Evolutionary conservation across 2,329 filamentous ascomycete species (phyloP).

Genomic region (Cordyceps cateniannulata): DNA sequence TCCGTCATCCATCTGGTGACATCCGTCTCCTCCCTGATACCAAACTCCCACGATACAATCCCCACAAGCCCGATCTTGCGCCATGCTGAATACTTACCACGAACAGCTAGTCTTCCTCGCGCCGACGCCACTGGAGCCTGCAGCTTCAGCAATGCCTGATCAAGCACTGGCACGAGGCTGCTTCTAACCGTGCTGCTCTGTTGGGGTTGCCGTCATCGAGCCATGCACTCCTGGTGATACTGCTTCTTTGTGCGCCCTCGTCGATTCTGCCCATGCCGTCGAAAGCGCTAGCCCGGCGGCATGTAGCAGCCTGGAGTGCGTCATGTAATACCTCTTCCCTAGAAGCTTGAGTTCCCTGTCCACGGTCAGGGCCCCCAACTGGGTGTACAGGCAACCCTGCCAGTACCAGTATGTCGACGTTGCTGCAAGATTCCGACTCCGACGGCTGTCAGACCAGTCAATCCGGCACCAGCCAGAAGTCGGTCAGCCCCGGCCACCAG

Average conservation of each 20-base stretch:
- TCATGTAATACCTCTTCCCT: background rate
- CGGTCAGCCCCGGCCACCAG: background rate
- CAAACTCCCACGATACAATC: background rate
- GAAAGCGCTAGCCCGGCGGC: background rate
- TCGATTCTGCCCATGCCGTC: background rate
- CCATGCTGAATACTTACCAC: background rate
- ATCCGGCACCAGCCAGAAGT: background rate
- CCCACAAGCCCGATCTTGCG: constrained; percentile 8
- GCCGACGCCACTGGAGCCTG: background rate
- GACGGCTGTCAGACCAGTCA: background rate
- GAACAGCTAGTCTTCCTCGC: background rate
- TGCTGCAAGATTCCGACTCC: background rate
- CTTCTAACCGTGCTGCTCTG: background rate
- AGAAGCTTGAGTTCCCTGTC: background rate
- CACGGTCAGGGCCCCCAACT: background rate
- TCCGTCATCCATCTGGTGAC: background rate
- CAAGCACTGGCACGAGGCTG: background rate
- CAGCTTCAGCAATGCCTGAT: background rate
- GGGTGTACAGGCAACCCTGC: background rate
- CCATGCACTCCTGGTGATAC: constrained; percentile 1
- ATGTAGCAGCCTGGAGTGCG: background rate
- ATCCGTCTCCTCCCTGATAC: background rate
- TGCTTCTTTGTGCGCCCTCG: background rate
- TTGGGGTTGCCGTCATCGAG: background rate
- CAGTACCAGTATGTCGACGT: background rate